Base-by-base conservation (phyloP, 2,329 filamentous ascomycete genomes). In the Rutstroemia sp. region DNA sequence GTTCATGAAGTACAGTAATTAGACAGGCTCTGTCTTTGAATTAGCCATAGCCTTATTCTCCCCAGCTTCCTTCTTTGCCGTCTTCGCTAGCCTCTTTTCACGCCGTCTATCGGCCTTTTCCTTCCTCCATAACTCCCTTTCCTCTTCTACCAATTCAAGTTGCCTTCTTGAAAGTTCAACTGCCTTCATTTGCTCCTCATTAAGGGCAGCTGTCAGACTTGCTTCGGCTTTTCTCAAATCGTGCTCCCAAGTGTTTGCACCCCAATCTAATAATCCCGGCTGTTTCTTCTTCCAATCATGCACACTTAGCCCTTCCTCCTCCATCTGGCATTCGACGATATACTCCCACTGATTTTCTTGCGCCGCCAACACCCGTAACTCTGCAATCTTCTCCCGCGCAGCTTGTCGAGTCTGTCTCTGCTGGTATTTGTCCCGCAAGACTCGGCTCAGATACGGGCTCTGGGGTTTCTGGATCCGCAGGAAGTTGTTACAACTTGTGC, bases 401-500 rank as follows among this genome's bases (percentile, higher is more conserved):
- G 72, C 57, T 12, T 78, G 68, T 16, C 75, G 71, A 46, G 67
- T 67, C 45, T 75, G 70, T n/a, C 77, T 76, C 41, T 71, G 67
- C 4, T 66, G 58, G 17, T 78, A 68, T 63, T 80, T 81, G 50
- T 79, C 72, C 9, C 75, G 72, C 2, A 92, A 64, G 16, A 85
- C 75, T 8, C 78, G 72, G n/a, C 76, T 79, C 19, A 92, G 70
- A n/a, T 71, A 70, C 0, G 68, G 66, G 2, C 84, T 78, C 68
- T 91, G 85, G 4, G 84, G 83, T 68, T 87, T 88, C 60, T 73
- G 77, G 46, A 86, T 70, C 38, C 88, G 81, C 27, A 92, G 69
- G 64, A 91, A 86, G 0, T 86, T 81, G 23, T 4, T 30, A 84
- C 70, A 25, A 76, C 76, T 2, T 76, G 74, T 2, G 83, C 76